A percentile compares a stretch with the other conserved stretches of the same genome.
Conservation (phyloP, 2,329 filamentous ascomycete species). For the Sclerotinia minor region DNA sequence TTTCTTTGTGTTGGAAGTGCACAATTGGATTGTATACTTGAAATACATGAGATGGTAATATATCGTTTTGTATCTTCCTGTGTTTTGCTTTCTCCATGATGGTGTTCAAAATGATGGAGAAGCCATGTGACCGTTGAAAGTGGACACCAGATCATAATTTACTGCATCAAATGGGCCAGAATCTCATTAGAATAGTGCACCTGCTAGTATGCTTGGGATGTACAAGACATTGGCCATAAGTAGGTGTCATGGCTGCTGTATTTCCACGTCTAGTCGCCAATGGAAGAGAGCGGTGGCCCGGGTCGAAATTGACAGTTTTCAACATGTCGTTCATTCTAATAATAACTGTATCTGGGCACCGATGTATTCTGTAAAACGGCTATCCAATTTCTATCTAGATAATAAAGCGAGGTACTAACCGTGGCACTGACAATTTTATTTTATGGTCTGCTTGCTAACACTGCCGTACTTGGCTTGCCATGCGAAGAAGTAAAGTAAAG, state of each 20-base stretch:
- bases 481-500: constrained; percentile 92
- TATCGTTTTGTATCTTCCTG: not conserved
- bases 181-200: too few species aligned
- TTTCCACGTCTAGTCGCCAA: not conserved
- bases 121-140: not conserved
- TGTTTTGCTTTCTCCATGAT: not conserved
- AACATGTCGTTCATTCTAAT: not conserved
- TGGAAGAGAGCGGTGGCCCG: too few species aligned
- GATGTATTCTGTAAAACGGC: not conserved
- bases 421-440: constrained; percentile 17
- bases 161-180: not conserved
- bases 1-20: not conserved
- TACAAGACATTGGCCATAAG: not conserved
- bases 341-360: not conserved
- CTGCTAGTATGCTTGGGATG: not conserved
- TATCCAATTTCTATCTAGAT: not conserved
- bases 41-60: constrained; percentile 4
- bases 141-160: not conserved
- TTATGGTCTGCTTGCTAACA: constrained; percentile 51
- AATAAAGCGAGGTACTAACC: not conserved
- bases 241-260: not conserved
- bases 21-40: not conserved
- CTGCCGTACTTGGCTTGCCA: constrained; percentile 98
- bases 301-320: not conserved
- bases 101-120: not conserved